Percentiles rank a stretch among this genome's conserved stretches.
phyloP scores from a whole-genome alignment of 768 basidiomycete species.

The Tephrocybe sp. region DNA sequence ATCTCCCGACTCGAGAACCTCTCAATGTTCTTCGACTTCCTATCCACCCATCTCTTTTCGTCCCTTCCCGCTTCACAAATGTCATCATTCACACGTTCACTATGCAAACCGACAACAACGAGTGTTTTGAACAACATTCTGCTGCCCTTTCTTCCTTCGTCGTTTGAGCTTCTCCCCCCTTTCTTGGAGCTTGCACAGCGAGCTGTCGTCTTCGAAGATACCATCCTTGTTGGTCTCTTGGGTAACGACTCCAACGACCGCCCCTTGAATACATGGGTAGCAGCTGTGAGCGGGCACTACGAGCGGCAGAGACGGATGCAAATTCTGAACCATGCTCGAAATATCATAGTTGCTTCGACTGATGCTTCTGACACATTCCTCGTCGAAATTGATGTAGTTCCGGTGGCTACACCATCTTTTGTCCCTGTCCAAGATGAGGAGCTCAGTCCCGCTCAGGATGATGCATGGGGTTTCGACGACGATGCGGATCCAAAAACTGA shows the following conservation, averaged over 20 bases:
- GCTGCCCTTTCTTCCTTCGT: constrained; percentile 67
- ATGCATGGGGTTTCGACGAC: constrained; percentile 56
- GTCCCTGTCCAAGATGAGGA: constrained; percentile 27
- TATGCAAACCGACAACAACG: constrained; percentile 60
- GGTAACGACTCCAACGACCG: constrained; percentile 47
- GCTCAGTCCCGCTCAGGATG: constrained; percentile 23
- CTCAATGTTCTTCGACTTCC: constrained; percentile 59
- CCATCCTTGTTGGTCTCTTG: constrained; percentile 49
- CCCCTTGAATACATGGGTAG: constrained; percentile 67
- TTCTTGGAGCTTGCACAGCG: constrained; percentile 58
- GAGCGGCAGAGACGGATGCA: constrained; percentile 70
- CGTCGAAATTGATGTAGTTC: constrained; percentile 35
- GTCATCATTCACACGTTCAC: constrained; percentile 48
- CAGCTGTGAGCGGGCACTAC: constrained; percentile 71
- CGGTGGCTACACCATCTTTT: constrained; percentile 30
- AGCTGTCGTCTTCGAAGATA: constrained; percentile 70
- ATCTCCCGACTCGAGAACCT: constrained; percentile 54
- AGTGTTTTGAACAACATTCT: constrained; percentile 69
- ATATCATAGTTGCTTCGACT: constrained; percentile 46
- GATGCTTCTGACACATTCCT: constrained; percentile 40
- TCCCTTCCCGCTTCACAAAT: constrained; percentile 49
- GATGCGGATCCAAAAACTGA: not conserved
- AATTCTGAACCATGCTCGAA: constrained; percentile 64
- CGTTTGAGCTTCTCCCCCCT: constrained; percentile 54
- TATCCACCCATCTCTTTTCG: constrained; percentile 57